Percentiles rank a stretch among this genome's conserved stretches.
phyloP scores from a whole-genome alignment of 345 rosid genomes.

The Mallotus nudiflorus region DNA sequence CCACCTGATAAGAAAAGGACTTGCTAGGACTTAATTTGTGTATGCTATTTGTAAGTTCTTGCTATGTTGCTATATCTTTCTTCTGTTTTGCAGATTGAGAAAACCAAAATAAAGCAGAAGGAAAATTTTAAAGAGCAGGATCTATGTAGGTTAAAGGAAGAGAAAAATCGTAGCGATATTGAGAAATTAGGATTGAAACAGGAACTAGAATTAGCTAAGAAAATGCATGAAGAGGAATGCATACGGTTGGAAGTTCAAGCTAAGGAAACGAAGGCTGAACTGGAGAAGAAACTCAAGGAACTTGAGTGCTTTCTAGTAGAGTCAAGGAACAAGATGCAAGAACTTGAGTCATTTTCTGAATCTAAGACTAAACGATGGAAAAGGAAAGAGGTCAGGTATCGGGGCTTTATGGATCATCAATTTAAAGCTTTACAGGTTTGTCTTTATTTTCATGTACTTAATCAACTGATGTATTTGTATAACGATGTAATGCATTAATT shows the following conservation, averaged over 20 bases:
- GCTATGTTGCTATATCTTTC: neutral
- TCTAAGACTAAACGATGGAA: slow-evolving; percentile 70
- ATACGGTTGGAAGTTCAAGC: slow-evolving; percentile 53
- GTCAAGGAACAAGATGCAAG: slow-evolving; percentile 64
- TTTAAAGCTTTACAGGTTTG: slow-evolving; percentile 67
- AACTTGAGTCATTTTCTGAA: slow-evolving; percentile 70
- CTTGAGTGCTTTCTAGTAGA: slow-evolving; percentile 48
- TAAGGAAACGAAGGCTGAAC: slow-evolving; percentile 47
- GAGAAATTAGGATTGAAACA: slow-evolving; percentile 65
- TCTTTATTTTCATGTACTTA: slow-evolving; percentile 14
- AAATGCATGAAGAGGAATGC: slow-evolving; percentile 52
- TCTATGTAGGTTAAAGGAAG: slow-evolving; percentile 49
- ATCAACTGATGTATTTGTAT: slow-evolving; percentile 5
- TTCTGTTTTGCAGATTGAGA: slow-evolving; percentile 55
- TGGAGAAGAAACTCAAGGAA: slow-evolving; percentile 64
- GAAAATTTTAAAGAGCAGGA: slow-evolving; percentile 66
- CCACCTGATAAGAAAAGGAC: no score
- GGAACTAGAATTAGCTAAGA: slow-evolving; percentile 57
- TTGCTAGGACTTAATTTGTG: neutral
- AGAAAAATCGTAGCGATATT: no score
- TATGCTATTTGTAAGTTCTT: neutral
- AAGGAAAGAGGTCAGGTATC: slow-evolving; percentile 59
- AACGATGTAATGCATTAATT: slow-evolving; percentile 7
- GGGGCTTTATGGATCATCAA: slow-evolving; percentile 55
- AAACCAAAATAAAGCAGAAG: slow-evolving; percentile 63